Conservation (phyloP, 305 asterid species). For the Fraxinus dipetala region DNA sequence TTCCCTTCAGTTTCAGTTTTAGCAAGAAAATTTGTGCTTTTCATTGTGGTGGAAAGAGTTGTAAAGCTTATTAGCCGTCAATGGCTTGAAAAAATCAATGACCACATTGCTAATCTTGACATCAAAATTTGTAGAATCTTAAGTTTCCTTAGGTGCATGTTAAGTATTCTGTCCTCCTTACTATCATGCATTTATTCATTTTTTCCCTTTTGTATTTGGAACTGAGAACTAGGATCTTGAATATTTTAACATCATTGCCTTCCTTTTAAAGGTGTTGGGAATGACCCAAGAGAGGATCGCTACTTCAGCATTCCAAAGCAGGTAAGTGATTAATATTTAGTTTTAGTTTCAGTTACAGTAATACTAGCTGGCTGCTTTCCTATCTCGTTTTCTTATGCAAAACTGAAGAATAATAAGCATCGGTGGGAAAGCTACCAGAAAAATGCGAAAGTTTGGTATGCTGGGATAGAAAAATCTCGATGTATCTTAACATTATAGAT, state of each 20-base stretch:
- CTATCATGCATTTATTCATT: not conserved
- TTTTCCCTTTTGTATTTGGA: not conserved
- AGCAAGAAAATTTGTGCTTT: not conserved
- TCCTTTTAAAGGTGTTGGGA: conserved; percentile 68
- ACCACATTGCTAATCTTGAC: not conserved
- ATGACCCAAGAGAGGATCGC: conserved; percentile 94
- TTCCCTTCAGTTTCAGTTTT: not conserved
- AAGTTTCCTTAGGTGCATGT: not conserved
- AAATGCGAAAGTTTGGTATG: not conserved
- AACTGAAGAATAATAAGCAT: not conserved
- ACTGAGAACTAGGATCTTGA: not conserved
- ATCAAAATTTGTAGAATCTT: not conserved
- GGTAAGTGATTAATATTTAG: conserved; percentile 36
- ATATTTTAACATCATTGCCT: conserved; percentile 3
- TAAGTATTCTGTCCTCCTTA: not conserved
- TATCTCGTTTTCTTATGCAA: not conserved
- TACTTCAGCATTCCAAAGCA: conserved; percentile 96
- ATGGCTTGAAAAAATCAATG: not conserved
- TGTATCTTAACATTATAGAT: not conserved
- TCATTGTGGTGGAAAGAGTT: not conserved
- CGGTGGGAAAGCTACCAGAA: not conserved
- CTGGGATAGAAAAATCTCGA: not conserved
- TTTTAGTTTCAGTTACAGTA: not conserved
- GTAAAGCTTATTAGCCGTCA: not conserved
- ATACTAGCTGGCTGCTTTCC: not conserved